Base-by-base conservation (phyloP, 805 yeast genomes). In the Zygosaccharomyces bailii region DNA sequence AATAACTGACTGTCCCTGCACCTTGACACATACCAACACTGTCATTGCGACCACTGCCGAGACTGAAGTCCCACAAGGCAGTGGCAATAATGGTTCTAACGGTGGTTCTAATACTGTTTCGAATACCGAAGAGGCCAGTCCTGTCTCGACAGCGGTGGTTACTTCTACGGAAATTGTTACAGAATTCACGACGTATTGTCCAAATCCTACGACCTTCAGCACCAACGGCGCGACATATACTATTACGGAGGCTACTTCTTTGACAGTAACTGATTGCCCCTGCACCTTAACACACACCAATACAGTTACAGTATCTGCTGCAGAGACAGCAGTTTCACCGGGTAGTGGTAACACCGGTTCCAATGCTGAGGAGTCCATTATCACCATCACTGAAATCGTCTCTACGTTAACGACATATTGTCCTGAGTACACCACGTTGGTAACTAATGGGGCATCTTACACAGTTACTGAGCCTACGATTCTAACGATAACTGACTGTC, bases 181-280 rank as follows among this genome's bases (percentile, higher is more conserved):
- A 36, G 50, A 52, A 6, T 23, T 71, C 76, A 79, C 84, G 70
- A 85, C 93, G 59, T 84, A 81, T 83, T 86, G 95, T 71, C 93
- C 95, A 67, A 71, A 60, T 51, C 68, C 93, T 39, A 86, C 95
- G 57, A 68, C 74, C 48, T 60, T 85, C 49, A 73, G 71, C 53
- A 78, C 80, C 68, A 81, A 80, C 76, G 74, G 74, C 74, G 65
- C 66, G 65, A 83, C 91, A 63, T 76, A 79, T 78, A 79, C 84
- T 53, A 87, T 83, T 63, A 79, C 89, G 50, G 82, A 67, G 59
- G 80, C 91, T 50, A 84, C 91, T 66, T 85, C 93, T 57, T 69
- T 86, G 59, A 85, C 93, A 67, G 75, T 86, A 78, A 84, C 93
- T 61, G 82, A 86, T 76, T 80, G 85, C 70, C 90, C 89, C 65